These are phyloP conservation scores for Graphilbum sp. DNA, from an alignment of 2,329 filamentous ascomycete genomes.

Conservation along the genomic window DNA sequence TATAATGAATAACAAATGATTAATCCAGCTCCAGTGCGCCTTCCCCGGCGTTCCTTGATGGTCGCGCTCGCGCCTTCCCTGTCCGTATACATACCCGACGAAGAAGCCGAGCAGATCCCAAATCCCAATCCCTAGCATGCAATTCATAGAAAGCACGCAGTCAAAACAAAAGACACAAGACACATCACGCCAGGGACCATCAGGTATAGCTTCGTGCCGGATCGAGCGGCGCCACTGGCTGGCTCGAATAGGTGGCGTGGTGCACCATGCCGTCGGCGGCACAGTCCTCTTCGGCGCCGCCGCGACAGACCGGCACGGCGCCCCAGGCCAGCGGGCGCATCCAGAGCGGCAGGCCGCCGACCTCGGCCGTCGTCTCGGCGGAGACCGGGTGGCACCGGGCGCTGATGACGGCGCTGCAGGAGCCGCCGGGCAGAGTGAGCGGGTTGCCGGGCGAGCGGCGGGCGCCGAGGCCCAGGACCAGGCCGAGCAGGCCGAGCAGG, in stretches of 20 bases:
- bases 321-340: constrained; percentile 26
- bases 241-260: constrained; percentile 27
- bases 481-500: constrained; percentile 18
- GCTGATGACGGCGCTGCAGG: constrained; percentile 35
- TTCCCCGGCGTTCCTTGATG: no score
- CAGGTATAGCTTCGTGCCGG: constrained; percentile 22
- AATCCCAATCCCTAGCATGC: no score
- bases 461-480: constrained; percentile 22
- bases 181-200: no score
- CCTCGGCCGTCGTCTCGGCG: constrained; percentile 11
- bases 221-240: constrained; percentile 18
- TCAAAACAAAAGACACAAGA: no score
- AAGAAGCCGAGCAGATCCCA: no score
- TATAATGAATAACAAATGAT: no score
- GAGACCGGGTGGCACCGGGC: constrained; percentile 27
- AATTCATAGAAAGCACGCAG: no score
- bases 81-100: no score
- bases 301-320: constrained; percentile 18
- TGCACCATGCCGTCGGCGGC: constrained; percentile 16
- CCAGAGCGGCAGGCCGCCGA: constrained; percentile 15
- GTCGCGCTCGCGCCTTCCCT: not conserved
- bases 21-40: no score
- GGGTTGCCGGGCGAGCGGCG: constrained; percentile 30
- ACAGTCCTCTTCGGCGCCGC: constrained; percentile 13
- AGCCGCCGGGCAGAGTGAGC: constrained; percentile 27